Evolutionary conservation across 352 stramenopile genomes (phyloP), one percentile per base, ranked within the genome.

Genomic region (Globisporangium nunn): DNA sequence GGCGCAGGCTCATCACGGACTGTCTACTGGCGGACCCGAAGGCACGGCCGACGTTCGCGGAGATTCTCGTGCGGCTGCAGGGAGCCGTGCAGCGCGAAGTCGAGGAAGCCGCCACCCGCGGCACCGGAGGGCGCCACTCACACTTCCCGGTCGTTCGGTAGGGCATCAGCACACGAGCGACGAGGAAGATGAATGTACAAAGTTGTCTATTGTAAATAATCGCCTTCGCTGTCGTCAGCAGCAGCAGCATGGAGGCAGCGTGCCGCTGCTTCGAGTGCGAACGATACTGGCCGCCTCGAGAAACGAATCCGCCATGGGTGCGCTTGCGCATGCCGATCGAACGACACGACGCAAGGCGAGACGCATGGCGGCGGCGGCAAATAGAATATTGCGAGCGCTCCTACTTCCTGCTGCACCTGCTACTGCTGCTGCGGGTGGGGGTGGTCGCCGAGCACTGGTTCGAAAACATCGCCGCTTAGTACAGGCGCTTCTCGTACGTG

Each of bases 401-500:
- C 43, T 59, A 7, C 15, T 28, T 18, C n/a, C 30, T 52, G 40
- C 50, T 33, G 23, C 23, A 33, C 41, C n/a, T n/a, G 45, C 30
- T 28, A 8, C 28, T 40, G 41, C 35, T 43, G 37, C 11, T 37
- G 33, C 33, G 31, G 8, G 33, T 37, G 33, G 6, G 33, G 33
- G 33, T 37, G 33, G 33, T 37, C 33, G 33, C 6, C 33, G 33
- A 8, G 33, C 33, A 8, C 33, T 37, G 23, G 23, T 23, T 23
- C 23, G 23, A 23, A 23, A 23, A 23, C 23, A 23, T 11, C 12
- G 35, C 35, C 12, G 39, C 45, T 67, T 77, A 91, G 74, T 90
- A 95, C 59, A 95, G 67, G 63, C 86, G 82, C 79, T 98, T 97
- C 68, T 96, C 85, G 78, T 98, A 99, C 70, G 90, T 98, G 85